These are phyloP conservation scores for Boletus fagicola DNA, from an alignment of 768 basidiomycete genomes.

Conservation along the genomic window DNA sequence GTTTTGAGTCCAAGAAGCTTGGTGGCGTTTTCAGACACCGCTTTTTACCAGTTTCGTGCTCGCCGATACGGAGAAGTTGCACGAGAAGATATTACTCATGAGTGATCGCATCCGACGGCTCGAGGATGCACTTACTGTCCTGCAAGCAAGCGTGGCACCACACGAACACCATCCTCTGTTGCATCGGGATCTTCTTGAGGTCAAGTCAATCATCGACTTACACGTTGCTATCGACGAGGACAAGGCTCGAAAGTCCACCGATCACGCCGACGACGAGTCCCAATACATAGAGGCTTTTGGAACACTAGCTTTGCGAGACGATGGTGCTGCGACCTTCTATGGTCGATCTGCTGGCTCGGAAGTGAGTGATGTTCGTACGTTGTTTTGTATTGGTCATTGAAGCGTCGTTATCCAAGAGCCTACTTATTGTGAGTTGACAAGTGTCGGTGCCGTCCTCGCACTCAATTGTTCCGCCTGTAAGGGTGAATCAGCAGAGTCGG, in stretches of 20 bases:
- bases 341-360: conserved; percentile 72
- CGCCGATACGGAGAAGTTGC: conserved; percentile 68
- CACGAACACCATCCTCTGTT: conserved; percentile 60
- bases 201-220: conserved; percentile 69
- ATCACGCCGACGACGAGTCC: conserved; percentile 37
- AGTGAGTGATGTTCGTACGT: conserved; percentile 43
- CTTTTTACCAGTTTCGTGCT: conserved; percentile 54
- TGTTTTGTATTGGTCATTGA: conserved; percentile 12
- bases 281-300: conserved; percentile 69
- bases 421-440: conserved; percentile 49
- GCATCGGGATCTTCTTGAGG: conserved; percentile 54
- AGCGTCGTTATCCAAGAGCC: conserved; percentile 38
- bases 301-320: conserved; percentile 64
- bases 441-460: background rate
- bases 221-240: conserved; percentile 54
- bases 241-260: conserved; percentile 28
- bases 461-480: conserved; percentile 9
- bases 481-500: conserved; percentile 23
- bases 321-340: conserved; percentile 69
- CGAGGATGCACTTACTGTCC: conserved; percentile 61
- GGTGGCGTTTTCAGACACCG: background rate
- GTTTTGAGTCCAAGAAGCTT: conserved; percentile 13
- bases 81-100: conserved; percentile 66
- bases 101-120: conserved; percentile 69
- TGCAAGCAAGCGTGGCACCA: conserved; percentile 46